Conservation (phyloP, 2,329 filamentous ascomycete species). For the Helminthosporium solani region DNA sequence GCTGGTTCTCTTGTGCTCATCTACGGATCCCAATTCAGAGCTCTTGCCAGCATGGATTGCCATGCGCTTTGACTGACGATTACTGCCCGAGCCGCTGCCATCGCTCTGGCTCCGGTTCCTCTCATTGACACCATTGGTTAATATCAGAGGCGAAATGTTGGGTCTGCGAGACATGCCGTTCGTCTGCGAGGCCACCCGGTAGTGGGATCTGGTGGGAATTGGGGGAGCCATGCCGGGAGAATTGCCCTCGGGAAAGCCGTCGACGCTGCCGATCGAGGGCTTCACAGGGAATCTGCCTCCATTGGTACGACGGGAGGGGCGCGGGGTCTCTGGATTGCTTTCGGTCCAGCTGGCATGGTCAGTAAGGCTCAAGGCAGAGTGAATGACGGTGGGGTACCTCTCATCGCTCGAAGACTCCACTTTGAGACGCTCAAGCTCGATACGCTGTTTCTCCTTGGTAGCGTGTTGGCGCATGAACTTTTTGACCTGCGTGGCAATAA, state of each 20-base stretch:
- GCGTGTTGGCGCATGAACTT: slow-evolving; percentile 54
- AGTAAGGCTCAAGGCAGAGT: slow-evolving; percentile 5
- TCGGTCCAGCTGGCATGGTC: slow-evolving; percentile 57
- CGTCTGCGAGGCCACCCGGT: slow-evolving; percentile 71
- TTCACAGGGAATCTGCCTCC: slow-evolving; percentile 63
- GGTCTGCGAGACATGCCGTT: slow-evolving; percentile 64
- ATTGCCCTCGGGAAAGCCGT: slow-evolving; percentile 57
- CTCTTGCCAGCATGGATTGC: slow-evolving; percentile 60
- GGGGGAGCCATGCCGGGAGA: slow-evolving; percentile 67
- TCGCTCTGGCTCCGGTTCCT: slow-evolving; percentile 65
- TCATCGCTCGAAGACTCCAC: slow-evolving; percentile 51
- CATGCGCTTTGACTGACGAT: slow-evolving; percentile 58
- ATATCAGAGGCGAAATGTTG: slow-evolving; percentile 68
- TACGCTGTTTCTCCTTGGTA: slow-evolving; percentile 34
- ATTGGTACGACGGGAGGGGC: slow-evolving; percentile 60
- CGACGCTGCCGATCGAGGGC: slow-evolving; percentile 67
- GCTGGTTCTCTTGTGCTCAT: slow-evolving; percentile 54
- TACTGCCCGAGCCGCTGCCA: slow-evolving; percentile 53
- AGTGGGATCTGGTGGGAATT: slow-evolving; percentile 79
- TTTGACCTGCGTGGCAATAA: slow-evolving; percentile 62
- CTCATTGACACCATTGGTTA: slow-evolving; percentile 66
- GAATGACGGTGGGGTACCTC: slow-evolving; percentile 13
- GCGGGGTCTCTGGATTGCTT: slow-evolving; percentile 72
- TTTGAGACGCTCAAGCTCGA: slow-evolving; percentile 34
- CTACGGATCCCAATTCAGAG: slow-evolving; percentile 54